Evolutionary conservation across 192 early-diverging fungal species (phyloP), one percentile per base, ranked within the genome.

Genomic region (Oehlia diaphana): DNA sequence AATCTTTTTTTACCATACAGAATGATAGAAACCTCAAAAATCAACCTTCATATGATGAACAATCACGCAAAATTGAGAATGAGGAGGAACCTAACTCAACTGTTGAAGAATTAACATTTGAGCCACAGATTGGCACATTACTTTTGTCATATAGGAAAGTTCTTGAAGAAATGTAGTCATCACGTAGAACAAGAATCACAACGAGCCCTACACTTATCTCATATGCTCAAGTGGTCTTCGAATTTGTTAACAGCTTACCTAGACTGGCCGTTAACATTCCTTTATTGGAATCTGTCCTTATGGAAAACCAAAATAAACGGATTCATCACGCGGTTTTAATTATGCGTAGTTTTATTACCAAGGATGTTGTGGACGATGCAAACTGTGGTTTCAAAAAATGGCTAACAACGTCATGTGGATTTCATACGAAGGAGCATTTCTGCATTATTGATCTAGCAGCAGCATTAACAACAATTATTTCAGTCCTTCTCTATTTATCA

Each of bases 151-250:
- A 76, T 64, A 76, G 74, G 35, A 76, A 63, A 76, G 62, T 64
- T 39, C 74, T 76, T 76, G 74, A 76, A 42, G 74, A 76, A 64
- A 76, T 76, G 74, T 2, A 76, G 65, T 64, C 58, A 76, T 64
- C 47, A 76, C 14, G 10, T 64, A 39, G 39, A 64, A 64, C 31
- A 33, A 42, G 61, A 76, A 76, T 76, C 74, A 63, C 74, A 76
- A 76, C 26, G 62, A 64, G 61, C 26, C 62, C 53, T 37, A 64
- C 74, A 76, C 62, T 76, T 76, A 64, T 76, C 74, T 64, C 16
- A 63, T 42, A 76, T 76, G 62, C 74, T 76, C 42, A 76, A 62
- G 35, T 76, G 74, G 74, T 76, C 74, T 64, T 76, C 74, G 16
- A 76, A 35, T 64, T 64, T 64, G 35, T 21, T 58, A 13, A 44